Evolutionary conservation across 345 rosid genomes (phyloP), one percentile per base, ranked within the genome.

Genomic region (Hibiscus mutabilis): DNA sequence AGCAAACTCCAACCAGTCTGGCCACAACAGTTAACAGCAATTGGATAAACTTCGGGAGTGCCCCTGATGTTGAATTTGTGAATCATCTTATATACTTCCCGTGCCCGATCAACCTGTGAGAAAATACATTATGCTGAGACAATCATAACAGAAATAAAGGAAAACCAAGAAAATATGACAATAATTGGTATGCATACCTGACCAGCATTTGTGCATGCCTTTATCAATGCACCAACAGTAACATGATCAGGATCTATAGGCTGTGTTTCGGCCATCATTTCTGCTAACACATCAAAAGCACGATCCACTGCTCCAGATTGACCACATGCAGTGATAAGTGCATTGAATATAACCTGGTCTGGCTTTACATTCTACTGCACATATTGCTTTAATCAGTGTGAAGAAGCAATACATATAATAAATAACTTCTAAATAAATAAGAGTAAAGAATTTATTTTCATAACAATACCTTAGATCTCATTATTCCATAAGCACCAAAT

Each of bases 301-400:
- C 97, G 96, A 81, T 91, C 95, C 60, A 91, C 98, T 69, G 97
- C 98, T 83, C 97, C 97, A 35, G 91, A 80, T 79, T 91, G 87
- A 75, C 95, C 98, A 79, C 98, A 94, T 73, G 98, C 98, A 61
- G 93, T 86, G 62, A 94, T 94, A 79, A 94, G 97, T 66, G 97
- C 96, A 80, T 94, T 94, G 84, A 91, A 94, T 65, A 94, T 88
- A 82, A 94, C 98, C 83, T 91, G 93, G 84, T 94, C 98, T 81
- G 97, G 97, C 88, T 91, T 84, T 86, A 94, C 96, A 33, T 91
- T 91, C 98, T 94, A 91, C 96, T 91, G 95, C 83, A 84, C 76
- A 80, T 47, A 87, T 82, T 84, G 81, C 77, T 64, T 73, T 82
- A 71, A 76, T 84, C 79, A 88, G 80, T 60, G 71, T 69, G 18